phyloP scores from a whole-genome alignment of 768 basidiomycete species.

The Calocera viscosa region DNA sequence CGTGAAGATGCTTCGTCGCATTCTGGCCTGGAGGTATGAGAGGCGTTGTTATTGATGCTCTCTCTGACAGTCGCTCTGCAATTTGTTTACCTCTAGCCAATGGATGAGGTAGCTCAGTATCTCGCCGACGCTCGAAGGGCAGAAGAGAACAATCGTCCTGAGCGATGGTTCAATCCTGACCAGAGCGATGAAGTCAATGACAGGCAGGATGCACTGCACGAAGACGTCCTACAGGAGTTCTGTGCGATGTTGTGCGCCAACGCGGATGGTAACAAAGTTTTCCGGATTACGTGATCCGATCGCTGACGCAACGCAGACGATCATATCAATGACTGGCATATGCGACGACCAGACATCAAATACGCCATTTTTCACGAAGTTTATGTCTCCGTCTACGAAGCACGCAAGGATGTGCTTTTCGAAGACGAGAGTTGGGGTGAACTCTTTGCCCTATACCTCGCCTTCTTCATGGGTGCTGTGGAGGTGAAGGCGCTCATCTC shows the following conservation, averaged over 20 bases:
- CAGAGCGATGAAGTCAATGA: background rate
- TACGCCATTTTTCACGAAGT: constrained; percentile 1
- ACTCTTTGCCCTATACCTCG: background rate
- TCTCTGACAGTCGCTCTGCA: background rate
- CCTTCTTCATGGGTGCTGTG: constrained; percentile 5
- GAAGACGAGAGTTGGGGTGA: constrained; percentile 3
- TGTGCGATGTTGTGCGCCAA: constrained; percentile 8
- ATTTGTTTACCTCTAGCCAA: constrained; percentile 1
- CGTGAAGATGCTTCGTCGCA: constrained; percentile 1
- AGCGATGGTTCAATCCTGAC: constrained; percentile 8
- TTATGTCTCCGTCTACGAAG: background rate
- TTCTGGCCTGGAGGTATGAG: constrained; percentile 7
- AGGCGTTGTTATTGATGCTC: background rate
- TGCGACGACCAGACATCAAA: constrained; percentile 2
- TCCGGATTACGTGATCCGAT: constrained; percentile 1
- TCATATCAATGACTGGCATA: constrained; percentile 5
- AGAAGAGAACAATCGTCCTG: constrained; percentile 8
- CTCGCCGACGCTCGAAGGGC: constrained; percentile 7
- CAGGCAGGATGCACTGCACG: constrained; percentile 1
- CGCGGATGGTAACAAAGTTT: constrained; percentile 6
- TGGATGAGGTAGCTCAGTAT: constrained; percentile 7
- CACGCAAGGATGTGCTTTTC: constrained; percentile 5
- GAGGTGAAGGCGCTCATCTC: background rate
- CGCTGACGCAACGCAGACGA: background rate
- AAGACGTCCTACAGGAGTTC: constrained; percentile 5